A percentile compares a stretch with the other conserved stretches of the same genome.
Conservation (phyloP, 75 land plant species). For the Azolla pinnata region DNA sequence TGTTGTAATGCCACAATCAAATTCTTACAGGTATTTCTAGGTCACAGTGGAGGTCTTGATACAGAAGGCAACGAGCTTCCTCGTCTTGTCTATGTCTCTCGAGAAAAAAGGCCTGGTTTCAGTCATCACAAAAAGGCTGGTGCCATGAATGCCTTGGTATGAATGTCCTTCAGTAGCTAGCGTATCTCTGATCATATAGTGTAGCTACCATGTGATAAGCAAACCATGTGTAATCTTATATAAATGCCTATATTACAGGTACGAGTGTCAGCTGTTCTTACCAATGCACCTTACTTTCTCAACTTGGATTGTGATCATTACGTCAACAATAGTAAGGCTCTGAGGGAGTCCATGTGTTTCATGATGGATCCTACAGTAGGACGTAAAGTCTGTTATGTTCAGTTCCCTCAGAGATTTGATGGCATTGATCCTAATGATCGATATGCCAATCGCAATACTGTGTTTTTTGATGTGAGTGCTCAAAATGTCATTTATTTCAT, state of each 20-base stretch:
- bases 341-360: conserved; percentile 89
- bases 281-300: conserved; percentile 88
- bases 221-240: no score
- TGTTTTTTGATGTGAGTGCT: conserved; percentile 32
- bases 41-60: conserved; percentile 58
- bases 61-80: conserved; percentile 65
- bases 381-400: conserved; percentile 30
- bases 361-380: conserved; percentile 32
- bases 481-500: not conserved
- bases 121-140: conserved; percentile 85
- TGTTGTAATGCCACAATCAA: not conserved
- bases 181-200: no score
- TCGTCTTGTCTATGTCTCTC: conserved; percentile 76
- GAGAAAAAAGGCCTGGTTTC: conserved; percentile 78
- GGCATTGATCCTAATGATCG: conserved; percentile 38
- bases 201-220: no score
- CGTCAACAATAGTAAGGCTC: conserved; percentile 96
- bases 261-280: conserved; percentile 91
- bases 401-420: conserved; percentile 38
- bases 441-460: conserved; percentile 40
- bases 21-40: conserved; percentile 56
- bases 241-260: no score
- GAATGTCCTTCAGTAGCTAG: not conserved
- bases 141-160: conserved; percentile 81
- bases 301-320: conserved; percentile 99